Percentiles rank a stretch among this genome's conserved stretches.
phyloP scores from a whole-genome alignment of 2,329 filamentous ascomycete genomes.

The Exutisphaerella laricina region DNA sequence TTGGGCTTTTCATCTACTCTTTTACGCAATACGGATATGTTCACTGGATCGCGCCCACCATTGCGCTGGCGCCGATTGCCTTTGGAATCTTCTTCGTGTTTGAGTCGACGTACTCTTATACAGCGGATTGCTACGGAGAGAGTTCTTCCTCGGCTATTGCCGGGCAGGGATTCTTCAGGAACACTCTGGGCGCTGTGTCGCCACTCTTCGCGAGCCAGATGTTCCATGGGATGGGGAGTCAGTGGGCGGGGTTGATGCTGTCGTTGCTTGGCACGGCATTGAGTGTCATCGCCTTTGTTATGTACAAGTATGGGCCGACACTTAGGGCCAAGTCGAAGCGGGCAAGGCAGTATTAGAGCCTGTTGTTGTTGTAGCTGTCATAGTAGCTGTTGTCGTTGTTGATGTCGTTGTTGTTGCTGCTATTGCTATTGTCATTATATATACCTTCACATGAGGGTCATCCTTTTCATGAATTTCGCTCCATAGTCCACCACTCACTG shows the following conservation, averaged over 20 bases:
- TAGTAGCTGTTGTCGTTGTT: no score
- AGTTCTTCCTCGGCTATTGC: slow-evolving; percentile 43
- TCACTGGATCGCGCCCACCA: slow-evolving; percentile 46
- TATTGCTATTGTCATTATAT: no score
- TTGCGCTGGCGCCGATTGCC: slow-evolving; percentile 47
- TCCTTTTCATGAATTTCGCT: not conserved
- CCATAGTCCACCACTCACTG: no score
- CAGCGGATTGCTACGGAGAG: slow-evolving; percentile 49
- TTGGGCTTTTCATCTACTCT: slow-evolving; percentile 50
- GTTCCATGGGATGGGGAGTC: slow-evolving; percentile 50
- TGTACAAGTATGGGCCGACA: slow-evolving; percentile 21
- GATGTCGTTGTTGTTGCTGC: no score
- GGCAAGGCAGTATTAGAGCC: slow-evolving; percentile 17
- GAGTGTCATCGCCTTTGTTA: slow-evolving; percentile 39
- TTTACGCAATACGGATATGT: slow-evolving; percentile 50
- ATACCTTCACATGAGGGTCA: not conserved
- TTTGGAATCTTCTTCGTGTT: slow-evolving; percentile 52
- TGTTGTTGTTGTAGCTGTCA: no score
- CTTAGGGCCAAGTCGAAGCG: slow-evolving; percentile 17
- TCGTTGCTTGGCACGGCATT: slow-evolving; percentile 43
- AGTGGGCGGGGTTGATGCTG: slow-evolving; percentile 48
- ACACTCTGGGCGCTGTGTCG: slow-evolving; percentile 49
- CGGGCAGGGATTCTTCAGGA: slow-evolving; percentile 49
- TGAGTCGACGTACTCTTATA: slow-evolving; percentile 46
- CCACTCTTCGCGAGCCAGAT: slow-evolving; percentile 50